Conservation (phyloP, 257 asterid genomes). For the Fraxinus americana region DNA sequence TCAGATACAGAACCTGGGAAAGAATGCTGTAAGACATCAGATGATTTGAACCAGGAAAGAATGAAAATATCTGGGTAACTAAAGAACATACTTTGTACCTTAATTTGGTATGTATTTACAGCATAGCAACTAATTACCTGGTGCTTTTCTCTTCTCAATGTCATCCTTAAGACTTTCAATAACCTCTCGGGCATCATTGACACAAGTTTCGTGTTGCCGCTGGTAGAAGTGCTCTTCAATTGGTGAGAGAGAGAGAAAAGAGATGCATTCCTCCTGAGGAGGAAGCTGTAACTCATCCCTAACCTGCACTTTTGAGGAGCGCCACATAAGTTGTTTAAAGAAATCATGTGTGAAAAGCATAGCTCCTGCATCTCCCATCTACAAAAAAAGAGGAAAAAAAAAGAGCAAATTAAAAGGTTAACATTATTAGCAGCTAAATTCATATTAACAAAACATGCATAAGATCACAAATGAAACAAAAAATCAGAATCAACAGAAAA, state of each 20-base stretch:
- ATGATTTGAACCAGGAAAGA: slow-evolving; percentile 13
- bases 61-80: background rate
- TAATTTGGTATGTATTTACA: slow-evolving; percentile 21
- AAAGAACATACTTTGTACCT: slow-evolving; percentile 4
- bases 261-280: slow-evolving; percentile 82
- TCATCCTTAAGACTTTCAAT: slow-evolving; percentile 68
- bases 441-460: slow-evolving; percentile 5
- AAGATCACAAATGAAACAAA: slow-evolving; percentile 17
- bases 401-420: slow-evolving; percentile 8
- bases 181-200: slow-evolving; percentile 86
- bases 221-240: slow-evolving; percentile 92
- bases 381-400: slow-evolving; percentile 22
- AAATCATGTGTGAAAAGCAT: slow-evolving; percentile 62
- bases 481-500: slow-evolving; percentile 16
- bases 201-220: slow-evolving; percentile 94
- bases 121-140: slow-evolving; percentile 48
- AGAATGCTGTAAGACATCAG: slow-evolving; percentile 20
- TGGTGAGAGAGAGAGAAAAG: slow-evolving; percentile 88
- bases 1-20: slow-evolving; percentile 53
- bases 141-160: slow-evolving; percentile 41
- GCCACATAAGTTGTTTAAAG: slow-evolving; percentile 88
- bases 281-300: slow-evolving; percentile 87
- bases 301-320: slow-evolving; percentile 83
- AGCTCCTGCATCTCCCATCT: slow-evolving; percentile 93
- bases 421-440: slow-evolving; percentile 6